Percentiles rank a stretch among this genome's conserved stretches.
phyloP scores from a whole-genome alignment of 768 basidiomycete species.

The Panellus pusillus region DNA sequence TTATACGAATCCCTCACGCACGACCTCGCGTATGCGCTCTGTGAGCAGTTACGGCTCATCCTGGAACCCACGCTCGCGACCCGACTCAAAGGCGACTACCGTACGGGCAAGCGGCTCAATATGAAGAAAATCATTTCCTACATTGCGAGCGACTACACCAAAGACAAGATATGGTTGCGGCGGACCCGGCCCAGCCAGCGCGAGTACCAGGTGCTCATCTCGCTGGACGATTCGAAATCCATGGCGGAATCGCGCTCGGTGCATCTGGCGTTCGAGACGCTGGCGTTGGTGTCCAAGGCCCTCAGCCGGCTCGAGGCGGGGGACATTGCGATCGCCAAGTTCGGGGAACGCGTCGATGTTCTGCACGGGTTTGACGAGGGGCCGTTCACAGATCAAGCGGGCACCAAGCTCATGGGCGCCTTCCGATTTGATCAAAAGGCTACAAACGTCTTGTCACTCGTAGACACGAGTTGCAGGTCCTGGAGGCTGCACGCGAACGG shows the following conservation, averaged over 20 bases:
- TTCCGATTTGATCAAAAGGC: slow-evolving; percentile 90
- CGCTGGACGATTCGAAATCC: slow-evolving; percentile 93
- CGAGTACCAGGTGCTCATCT: slow-evolving; percentile 93
- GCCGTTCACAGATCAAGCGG: slow-evolving; percentile 78
- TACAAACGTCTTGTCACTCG: slow-evolving; percentile 81
- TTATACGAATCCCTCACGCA: slow-evolving; percentile 88
- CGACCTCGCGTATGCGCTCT: slow-evolving; percentile 86
- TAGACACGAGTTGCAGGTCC: slow-evolving; percentile 75
- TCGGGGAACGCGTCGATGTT: slow-evolving; percentile 86
- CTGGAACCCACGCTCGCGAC: slow-evolving; percentile 94
- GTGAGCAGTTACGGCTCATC: slow-evolving; percentile 95
- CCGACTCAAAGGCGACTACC: slow-evolving; percentile 93
- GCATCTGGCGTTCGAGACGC: slow-evolving; percentile 91
- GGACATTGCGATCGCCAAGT: slow-evolving; percentile 89
- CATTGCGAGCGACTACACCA: slow-evolving; percentile 98
- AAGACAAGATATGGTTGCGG: slow-evolving; percentile 98
- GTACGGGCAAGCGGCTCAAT: slow-evolving; percentile 95
- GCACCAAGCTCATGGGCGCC: slow-evolving; percentile 74
- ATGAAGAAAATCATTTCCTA: slow-evolving; percentile 99
- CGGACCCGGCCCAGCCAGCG: slow-evolving; percentile 91
- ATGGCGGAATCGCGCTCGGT: slow-evolving; percentile 94
- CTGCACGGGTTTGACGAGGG: slow-evolving; percentile 85
- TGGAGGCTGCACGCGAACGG: slow-evolving; percentile 75
- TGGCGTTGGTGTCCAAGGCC: slow-evolving; percentile 89
- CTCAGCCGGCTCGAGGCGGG: slow-evolving; percentile 91